These are phyloP conservation scores for Aspergillus tubingensis DNA, from an alignment of 2,329 filamentous ascomycete species.

Conservation along the genomic window DNA sequence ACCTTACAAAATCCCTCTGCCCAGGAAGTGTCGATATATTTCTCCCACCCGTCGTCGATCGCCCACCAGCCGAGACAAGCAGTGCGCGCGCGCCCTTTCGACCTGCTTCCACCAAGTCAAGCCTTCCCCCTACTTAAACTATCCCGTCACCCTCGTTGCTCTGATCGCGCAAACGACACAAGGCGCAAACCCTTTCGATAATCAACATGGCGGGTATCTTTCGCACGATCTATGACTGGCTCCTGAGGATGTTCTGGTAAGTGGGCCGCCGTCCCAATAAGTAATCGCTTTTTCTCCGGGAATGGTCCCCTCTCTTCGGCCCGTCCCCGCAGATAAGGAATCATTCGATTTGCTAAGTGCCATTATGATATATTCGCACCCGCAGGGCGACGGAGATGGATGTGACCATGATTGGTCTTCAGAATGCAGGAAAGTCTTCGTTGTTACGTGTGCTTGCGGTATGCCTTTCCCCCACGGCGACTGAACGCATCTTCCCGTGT, in stretches of 20 bases:
- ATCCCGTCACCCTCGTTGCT: slow-evolving; percentile 11
- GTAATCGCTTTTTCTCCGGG: slow-evolving; percentile 27
- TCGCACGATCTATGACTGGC: slow-evolving; percentile 95
- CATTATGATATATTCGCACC: slow-evolving; percentile 14
- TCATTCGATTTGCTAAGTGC: slow-evolving; percentile 25
- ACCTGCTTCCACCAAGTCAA: slow-evolving; percentile 3
- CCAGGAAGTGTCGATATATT: slow-evolving; percentile 21
- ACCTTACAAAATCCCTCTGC: slow-evolving; percentile 22
- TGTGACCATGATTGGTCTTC: slow-evolving; percentile 96
- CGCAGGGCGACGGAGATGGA: slow-evolving; percentile 98
- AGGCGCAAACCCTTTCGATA: slow-evolving; percentile 1
- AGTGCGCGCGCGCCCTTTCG: slow-evolving; percentile 11
- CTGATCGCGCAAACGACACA: background rate
- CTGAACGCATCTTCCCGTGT: background rate
- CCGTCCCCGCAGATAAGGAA: slow-evolving; percentile 36
- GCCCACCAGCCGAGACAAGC: slow-evolving; percentile 13
- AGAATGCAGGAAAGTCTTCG: slow-evolving; percentile 98
- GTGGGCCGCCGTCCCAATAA: slow-evolving; percentile 40
- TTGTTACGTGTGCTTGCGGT: slow-evolving; percentile 91
- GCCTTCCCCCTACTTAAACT: background rate
- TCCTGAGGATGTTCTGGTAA: slow-evolving; percentile 96
- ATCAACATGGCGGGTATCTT: slow-evolving; percentile 83
- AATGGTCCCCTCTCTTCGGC: slow-evolving; percentile 28
- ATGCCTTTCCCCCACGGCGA: slow-evolving; percentile 49
- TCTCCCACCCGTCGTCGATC: slow-evolving; percentile 12